These are phyloP conservation scores for Ophiosphaerella narmari DNA, from an alignment of 2,329 filamentous ascomycete species.

Conservation along the genomic window DNA sequence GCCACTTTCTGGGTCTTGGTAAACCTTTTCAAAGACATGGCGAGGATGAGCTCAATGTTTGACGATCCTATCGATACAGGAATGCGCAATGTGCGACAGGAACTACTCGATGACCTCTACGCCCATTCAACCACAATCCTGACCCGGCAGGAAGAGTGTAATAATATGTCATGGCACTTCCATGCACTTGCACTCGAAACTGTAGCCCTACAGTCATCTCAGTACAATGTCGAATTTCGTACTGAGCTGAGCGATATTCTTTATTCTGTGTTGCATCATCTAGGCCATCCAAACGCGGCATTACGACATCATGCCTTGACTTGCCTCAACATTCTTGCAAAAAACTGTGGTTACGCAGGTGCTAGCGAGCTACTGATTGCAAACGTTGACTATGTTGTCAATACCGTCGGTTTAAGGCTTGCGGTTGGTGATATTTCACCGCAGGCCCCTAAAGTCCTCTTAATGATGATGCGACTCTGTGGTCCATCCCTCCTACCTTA, in stretches of 20 bases:
- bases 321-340: constrained; percentile 79
- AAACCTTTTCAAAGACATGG: constrained; percentile 67
- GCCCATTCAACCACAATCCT: constrained; percentile 68
- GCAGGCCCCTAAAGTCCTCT: constrained; percentile 84
- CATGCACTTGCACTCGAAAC: constrained; percentile 81
- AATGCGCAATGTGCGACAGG: constrained; percentile 29
- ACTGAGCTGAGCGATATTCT: constrained; percentile 87
- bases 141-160: constrained; percentile 47
- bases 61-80: constrained; percentile 69
- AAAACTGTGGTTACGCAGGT: constrained; percentile 72
- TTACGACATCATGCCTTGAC: constrained; percentile 82
- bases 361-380: constrained; percentile 81
- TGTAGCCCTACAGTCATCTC: constrained; percentile 74
- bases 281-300: constrained; percentile 71
- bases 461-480: constrained; percentile 91
- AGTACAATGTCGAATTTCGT: constrained; percentile 70
- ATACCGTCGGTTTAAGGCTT: constrained; percentile 84
- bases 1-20: constrained; percentile 82
- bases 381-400: constrained; percentile 96
- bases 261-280: constrained; percentile 86
- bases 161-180: constrained; percentile 67
- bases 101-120: constrained; percentile 66
- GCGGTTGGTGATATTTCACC: constrained; percentile 93
- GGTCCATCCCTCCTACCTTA: constrained; percentile 83
- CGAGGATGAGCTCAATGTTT: constrained; percentile 58